Base-by-base conservation (phyloP, 164 flowering plant species). In the Kingdonia uniflora region DNA sequence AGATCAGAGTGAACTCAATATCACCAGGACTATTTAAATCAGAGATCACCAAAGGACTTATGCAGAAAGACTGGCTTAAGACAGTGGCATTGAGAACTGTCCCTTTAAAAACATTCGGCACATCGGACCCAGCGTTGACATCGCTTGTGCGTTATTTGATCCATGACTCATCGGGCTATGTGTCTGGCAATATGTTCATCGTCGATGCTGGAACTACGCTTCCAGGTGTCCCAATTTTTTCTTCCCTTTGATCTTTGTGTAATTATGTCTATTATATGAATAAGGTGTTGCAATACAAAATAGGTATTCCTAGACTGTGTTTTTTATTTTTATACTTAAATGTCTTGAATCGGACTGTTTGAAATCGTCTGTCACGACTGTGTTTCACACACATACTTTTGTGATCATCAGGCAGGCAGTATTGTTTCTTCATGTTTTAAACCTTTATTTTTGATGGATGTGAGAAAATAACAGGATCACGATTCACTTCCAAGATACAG, bases 201-300 rank as follows among this genome's bases (percentile, higher is more conserved):
- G 76, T 70, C 14, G 80, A 75, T 21, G 66, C 72, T 0, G 80
- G 80, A 25, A 60, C 55, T 17, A 72, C 73, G 38, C 63, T 76
- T 2, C 75, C 80, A 11, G 80, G 80, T 49, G 37, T 70, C 15
- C 80, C 75, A 1, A 61, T 76, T 19, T 72, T 60, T 64, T 76
- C 80, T 50, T 70, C 78, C 5, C 67, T 67, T 42, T 69, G 57
- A 64, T 54, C 14, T 47, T 21, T 11, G n/a, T 47, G 29, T 1
- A 22, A 8, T 8, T 23, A 19, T 22, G 21, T 20, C 14, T 8
- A 11, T 20, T 20, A 4, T 29, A 29, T 8, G n/a, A n/a, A n/a
- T n/a, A n/a, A n/a, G n/a, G n/a, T n/a, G n/a, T n/a, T n/a, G n/a
- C n/a, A n/a, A n/a, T n/a, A n/a, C n/a, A n/a, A n/a, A n/a, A n/a